Conservation (phyloP, 345 rosid genomes). For the Passiflora organensis region DNA sequence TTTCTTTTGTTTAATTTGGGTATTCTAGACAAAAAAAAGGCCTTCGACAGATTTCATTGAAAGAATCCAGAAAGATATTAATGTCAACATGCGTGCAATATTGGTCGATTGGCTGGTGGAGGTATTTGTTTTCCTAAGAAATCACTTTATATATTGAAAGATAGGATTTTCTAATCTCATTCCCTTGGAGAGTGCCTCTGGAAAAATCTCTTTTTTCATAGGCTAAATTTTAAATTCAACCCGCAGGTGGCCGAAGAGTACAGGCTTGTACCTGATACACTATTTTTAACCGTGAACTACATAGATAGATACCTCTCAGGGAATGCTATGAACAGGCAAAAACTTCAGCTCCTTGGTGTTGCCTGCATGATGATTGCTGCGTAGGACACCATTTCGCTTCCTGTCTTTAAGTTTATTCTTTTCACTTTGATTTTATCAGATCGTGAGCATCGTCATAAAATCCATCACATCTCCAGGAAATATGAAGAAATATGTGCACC, state of each 20-base stretch:
- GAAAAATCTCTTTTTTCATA: not conserved
- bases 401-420: not conserved
- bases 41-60: constrained; percentile 81
- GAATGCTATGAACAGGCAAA: constrained; percentile 65
- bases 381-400: constrained; percentile 38
- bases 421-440: not conserved
- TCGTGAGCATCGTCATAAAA: constrained; percentile 1
- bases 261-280: constrained; percentile 83
- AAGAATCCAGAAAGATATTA: constrained; percentile 72
- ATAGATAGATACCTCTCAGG: constrained; percentile 93
- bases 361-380: constrained; percentile 94
- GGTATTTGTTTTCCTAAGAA: constrained; percentile 33
- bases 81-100: constrained; percentile 77
- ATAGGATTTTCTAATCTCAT: not conserved
- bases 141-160: not conserved
- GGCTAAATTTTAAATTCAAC: constrained; percentile 15
- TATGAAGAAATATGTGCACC: no score
- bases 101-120: constrained; percentile 95
- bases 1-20: constrained; percentile 1
- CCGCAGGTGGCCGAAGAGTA: constrained; percentile 94
- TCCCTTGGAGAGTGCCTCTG: no score
- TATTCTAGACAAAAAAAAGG: constrained; percentile 64
- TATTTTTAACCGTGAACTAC: constrained; percentile 77
- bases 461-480: constrained; percentile 12
- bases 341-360: constrained; percentile 85